A percentile compares a stretch with the other conserved stretches of the same genome.
Evolutionary conservation across 306 rosid species (phyloP).

Genomic region (Lagenaria siceraria): DNA sequence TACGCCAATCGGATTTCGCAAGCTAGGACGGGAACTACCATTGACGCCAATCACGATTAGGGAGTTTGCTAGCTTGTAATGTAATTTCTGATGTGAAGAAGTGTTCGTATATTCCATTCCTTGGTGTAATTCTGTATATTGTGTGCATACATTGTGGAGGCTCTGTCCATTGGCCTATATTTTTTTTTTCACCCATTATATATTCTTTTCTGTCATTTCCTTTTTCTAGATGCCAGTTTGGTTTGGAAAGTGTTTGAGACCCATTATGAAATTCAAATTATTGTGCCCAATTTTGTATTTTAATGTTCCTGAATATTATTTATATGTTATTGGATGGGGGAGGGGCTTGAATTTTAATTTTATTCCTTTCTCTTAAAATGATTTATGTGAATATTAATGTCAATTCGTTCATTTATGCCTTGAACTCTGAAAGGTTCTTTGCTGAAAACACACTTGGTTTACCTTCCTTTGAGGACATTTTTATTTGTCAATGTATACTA

Average conservation of each 20-base stretch:
- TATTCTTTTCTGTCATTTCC: constrained; percentile 12
- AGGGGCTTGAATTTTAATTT: neutral
- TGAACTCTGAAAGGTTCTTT: no score
- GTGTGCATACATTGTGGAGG: constrained; percentile 52
- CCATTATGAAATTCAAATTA: constrained; percentile 12
- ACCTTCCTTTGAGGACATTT: no score
- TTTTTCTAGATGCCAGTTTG: constrained; percentile 12
- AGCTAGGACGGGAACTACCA: constrained; percentile 67
- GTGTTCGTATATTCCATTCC: constrained; percentile 23
- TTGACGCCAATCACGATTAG: constrained; percentile 49
- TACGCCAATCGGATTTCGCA: constrained; percentile 97
- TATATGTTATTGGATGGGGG: constrained; percentile 15
- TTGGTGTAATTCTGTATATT: constrained; percentile 63
- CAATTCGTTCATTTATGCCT: no score
- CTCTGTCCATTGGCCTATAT: constrained; percentile 18
- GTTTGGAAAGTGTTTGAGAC: constrained; percentile 47
- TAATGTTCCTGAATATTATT: constrained; percentile 24
- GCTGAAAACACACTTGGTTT: no score
- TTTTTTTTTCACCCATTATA: constrained; percentile 9
- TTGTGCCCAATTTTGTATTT: constrained; percentile 41
- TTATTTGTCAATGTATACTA: no score
- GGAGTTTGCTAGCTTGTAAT: constrained; percentile 18
- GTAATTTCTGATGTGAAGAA: neutral
- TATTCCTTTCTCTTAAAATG: neutral
- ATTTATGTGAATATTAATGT: no score